Conservation (phyloP, 345 rosid genomes). For the Salix suchowensis region DNA sequence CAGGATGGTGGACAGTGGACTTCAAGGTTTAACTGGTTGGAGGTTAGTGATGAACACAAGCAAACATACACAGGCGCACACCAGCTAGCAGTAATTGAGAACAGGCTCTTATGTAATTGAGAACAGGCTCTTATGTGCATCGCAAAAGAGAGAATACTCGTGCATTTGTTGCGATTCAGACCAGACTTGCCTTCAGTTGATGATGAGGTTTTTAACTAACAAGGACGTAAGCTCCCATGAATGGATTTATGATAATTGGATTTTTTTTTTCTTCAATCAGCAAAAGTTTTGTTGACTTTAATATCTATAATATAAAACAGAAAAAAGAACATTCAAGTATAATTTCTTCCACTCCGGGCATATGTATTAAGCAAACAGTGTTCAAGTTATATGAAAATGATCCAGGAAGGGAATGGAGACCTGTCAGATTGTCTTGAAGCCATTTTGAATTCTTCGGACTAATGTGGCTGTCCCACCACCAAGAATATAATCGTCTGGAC, state of each 20-base stretch:
- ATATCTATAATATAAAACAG: neutral
- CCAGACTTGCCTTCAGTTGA: neutral
- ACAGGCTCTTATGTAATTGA: too few species aligned
- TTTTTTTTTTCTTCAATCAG: neutral
- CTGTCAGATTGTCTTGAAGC: constrained; percentile 82
- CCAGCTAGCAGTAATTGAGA: neutral
- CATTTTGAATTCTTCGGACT: constrained; percentile 73
- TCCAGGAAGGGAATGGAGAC: constrained; percentile 27
- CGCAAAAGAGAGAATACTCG: neutral
- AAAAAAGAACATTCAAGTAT: neutral
- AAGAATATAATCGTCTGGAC: constrained; percentile 41
- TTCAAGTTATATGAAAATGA: neutral
- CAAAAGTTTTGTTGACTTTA: neutral
- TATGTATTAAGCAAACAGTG: neutral
- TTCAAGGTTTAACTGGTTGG: neutral
- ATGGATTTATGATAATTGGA: neutral
- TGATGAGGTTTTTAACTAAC: neutral
- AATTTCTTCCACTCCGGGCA: neutral
- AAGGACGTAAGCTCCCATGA: neutral
- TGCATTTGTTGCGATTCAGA: neutral
- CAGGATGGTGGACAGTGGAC: neutral
- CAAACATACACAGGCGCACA: neutral
- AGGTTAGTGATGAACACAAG: neutral
- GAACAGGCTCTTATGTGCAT: too few species aligned
- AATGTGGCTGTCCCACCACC: constrained; percentile 92